phyloP scores from a whole-genome alignment of 345 rosid genomes.

The Citrus trifoliata region DNA sequence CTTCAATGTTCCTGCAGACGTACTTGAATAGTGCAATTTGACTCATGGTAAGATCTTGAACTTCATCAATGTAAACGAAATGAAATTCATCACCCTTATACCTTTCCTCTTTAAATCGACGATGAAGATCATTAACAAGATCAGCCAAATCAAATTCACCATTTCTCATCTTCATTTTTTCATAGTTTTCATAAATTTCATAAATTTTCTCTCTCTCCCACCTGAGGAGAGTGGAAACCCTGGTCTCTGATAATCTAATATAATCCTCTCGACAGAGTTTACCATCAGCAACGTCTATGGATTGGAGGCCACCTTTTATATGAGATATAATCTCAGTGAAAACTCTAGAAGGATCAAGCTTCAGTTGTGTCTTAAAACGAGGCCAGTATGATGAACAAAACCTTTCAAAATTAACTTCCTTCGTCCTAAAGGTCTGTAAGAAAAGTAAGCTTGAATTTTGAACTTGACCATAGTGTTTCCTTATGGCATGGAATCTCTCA shows the following conservation, averaged over 20 bases:
- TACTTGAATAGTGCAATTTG: slow-evolving; percentile 50
- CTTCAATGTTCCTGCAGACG: slow-evolving; percentile 36
- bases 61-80: slow-evolving; percentile 61
- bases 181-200: slow-evolving; percentile 40
- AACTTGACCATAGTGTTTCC: slow-evolving; percentile 20
- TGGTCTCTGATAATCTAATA: slow-evolving; percentile 29
- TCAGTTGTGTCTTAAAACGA: slow-evolving; percentile 22
- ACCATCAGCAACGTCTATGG: background rate
- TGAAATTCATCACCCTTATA: slow-evolving; percentile 35
- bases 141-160: slow-evolving; percentile 60
- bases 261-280: slow-evolving; percentile 35
- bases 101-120: slow-evolving; percentile 25
- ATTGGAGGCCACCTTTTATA: no score
- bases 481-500: slow-evolving; percentile 31
- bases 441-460: slow-evolving; percentile 22
- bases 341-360: no score
- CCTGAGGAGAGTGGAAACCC: slow-evolving; percentile 31
- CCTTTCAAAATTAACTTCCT: slow-evolving; percentile 44
- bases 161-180: slow-evolving; percentile 34
- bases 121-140: slow-evolving; percentile 51
- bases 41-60: slow-evolving; percentile 60
- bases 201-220: slow-evolving; percentile 34
- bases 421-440: slow-evolving; percentile 30
- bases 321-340: no score
- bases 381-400: slow-evolving; percentile 47